Conservation (phyloP, 2,329 filamentous ascomycete genomes). For the Canariomyces notabilis region DNA sequence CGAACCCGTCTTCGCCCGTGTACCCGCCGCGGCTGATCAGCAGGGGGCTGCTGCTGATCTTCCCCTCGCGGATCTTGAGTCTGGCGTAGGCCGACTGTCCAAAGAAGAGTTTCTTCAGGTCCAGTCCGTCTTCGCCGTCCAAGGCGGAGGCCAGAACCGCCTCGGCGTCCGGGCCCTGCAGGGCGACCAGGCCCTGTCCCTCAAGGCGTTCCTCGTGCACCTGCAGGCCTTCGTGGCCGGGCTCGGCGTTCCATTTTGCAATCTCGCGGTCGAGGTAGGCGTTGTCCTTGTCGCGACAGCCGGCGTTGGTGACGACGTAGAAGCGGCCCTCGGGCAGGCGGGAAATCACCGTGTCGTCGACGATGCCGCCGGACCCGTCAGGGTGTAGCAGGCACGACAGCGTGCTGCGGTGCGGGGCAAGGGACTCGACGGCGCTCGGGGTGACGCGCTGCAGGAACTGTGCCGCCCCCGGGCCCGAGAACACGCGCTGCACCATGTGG, state of each 20-base stretch:
- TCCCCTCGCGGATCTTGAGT: constrained; percentile 55
- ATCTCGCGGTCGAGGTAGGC: constrained; percentile 70
- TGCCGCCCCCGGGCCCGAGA: constrained; percentile 74
- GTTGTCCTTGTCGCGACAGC: constrained; percentile 82
- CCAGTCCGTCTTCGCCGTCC: constrained; percentile 42
- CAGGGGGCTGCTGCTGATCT: constrained; percentile 40
- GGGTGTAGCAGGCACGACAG: constrained; percentile 80
- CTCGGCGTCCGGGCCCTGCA: constrained; percentile 78
- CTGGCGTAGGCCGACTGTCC: constrained; percentile 65
- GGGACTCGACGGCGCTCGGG: constrained; percentile 63
- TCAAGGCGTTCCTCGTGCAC: constrained; percentile 67
- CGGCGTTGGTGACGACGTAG: constrained; percentile 95
- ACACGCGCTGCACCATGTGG: constrained; percentile 91
- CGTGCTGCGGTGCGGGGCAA: constrained; percentile 66
- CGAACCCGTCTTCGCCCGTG: constrained; percentile 97
- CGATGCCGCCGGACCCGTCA: constrained; percentile 75
- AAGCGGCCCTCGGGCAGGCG: constrained; percentile 68
- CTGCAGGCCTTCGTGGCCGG: constrained; percentile 45
- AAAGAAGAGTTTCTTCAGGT: constrained; percentile 72
- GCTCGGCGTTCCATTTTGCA: constrained; percentile 31
- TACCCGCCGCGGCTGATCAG: constrained; percentile 88
- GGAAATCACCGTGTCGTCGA: constrained; percentile 91
- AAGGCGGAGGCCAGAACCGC: constrained; percentile 64
- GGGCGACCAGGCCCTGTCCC: constrained; percentile 72
- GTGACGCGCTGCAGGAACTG: constrained; percentile 81